Conservation (phyloP, 2,329 filamentous ascomycete species). For the Xylariaceae sp. region DNA sequence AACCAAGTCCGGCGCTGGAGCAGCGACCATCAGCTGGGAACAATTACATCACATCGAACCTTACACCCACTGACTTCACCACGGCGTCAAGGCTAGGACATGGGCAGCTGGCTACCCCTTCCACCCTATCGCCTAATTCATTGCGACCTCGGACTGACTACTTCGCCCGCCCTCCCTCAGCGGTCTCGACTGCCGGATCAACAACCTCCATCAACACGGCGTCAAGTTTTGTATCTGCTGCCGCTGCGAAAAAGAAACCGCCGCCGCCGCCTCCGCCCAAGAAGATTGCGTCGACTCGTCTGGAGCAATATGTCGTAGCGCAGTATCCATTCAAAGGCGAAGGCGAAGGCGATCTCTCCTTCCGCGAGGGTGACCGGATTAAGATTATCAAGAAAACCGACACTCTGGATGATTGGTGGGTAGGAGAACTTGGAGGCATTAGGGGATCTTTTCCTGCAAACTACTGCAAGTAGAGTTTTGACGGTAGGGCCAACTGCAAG, state of each 20-base stretch:
- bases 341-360: slow-evolving; percentile 65
- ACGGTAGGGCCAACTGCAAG: too few relatives aligned
- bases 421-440: slow-evolving; percentile 66
- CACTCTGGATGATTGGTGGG: slow-evolving; percentile 84
- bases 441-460: slow-evolving; percentile 79
- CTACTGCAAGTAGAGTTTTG: slow-evolving; percentile 54
- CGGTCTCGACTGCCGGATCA: slow-evolving; percentile 26
- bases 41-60: slow-evolving; percentile 17
- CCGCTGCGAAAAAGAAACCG: slow-evolving; percentile 64
- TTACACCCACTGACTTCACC: slow-evolving; percentile 42
- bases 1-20: slow-evolving; percentile 23
- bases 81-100: slow-evolving; percentile 40
- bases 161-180: slow-evolving; percentile 25
- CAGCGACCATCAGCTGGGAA: slow-evolving; percentile 22
- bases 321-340: slow-evolving; percentile 73
- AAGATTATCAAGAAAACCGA: slow-evolving; percentile 73
- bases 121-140: slow-evolving; percentile 28
- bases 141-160: slow-evolving; percentile 29
- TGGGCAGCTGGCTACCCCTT: slow-evolving; percentile 21
- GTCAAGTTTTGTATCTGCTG: slow-evolving; percentile 15
- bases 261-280: slow-evolving; percentile 69
- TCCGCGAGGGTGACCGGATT: slow-evolving; percentile 74
- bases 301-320: slow-evolving; percentile 61
- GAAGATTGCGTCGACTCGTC: slow-evolving; percentile 45
- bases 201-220: slow-evolving; percentile 26